Evolutionary conservation across 495 filamentous ascomycete species (phyloP), one percentile per base, ranked within the genome.

Genomic region (Xylaria flabelliformis): DNA sequence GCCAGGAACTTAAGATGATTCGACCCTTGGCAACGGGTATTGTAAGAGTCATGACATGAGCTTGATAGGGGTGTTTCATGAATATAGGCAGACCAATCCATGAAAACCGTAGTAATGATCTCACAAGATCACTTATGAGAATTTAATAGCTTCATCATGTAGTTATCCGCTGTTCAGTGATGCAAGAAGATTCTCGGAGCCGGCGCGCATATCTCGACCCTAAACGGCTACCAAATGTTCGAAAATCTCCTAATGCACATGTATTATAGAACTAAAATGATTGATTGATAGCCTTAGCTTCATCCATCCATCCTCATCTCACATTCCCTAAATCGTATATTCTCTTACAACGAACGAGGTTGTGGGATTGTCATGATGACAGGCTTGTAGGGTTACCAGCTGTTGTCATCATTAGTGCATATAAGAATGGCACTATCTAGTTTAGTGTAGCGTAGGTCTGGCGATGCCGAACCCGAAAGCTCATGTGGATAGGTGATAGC

Each of bases 381-480:
- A 32, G 64, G 10, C 48, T n/a, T 17, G n/a, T 56, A 56, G 32
- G 65, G 50, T 15, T 44, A 67, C 46, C 48, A 42, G 21, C 32
- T 42, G 65, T 56, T 55, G 65, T 67, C 65, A 67, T 67, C 50
- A 67, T 67, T 41, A 67, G 46, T 51, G 64, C 34, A 39, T 36
- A 51, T 15, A 19, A 53, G 46, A 17, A 65, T 36, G 4, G 42
- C 44, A 32, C 63, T 34, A 32, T 59, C 32, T 17, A 58, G 55
- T 58, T 4, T 58, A n/a, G 55, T 59, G 55, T 10, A 36, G 26
- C 34, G 13, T 36, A 59, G 34, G 19, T 21, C 39, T 26, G 39
- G 39, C 39, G 36, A 64, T 42, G 39, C 39, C 39, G 61, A 42
- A 64, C 46, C 64, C 64, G 64, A 24, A 50, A 51, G 64, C 44